phyloP scores from a whole-genome alignment of 768 basidiomycete species.

The Pisolithus tinctorius region DNA sequence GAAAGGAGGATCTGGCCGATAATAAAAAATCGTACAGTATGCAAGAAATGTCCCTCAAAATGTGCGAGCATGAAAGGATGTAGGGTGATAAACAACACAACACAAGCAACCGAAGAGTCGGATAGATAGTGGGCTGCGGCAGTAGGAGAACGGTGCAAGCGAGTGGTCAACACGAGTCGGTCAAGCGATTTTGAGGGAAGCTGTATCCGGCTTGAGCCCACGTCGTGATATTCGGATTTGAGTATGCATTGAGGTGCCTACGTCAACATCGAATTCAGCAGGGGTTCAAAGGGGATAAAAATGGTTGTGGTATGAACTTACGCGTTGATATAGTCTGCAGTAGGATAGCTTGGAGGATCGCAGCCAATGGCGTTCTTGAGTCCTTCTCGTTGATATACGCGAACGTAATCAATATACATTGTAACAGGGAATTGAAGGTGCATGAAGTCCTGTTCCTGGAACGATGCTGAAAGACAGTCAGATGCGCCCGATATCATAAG shows the following conservation, averaged over 20 bases:
- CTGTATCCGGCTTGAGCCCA: constrained; percentile 73
- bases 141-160: constrained; percentile 19
- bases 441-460: constrained; percentile 67
- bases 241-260: constrained; percentile 50
- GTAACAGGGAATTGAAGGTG: constrained; percentile 70
- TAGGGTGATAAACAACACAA: neutral
- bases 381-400: constrained; percentile 77
- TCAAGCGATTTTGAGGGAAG: constrained; percentile 61
- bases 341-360: constrained; percentile 72
- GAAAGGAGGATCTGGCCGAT: neutral
- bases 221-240: constrained; percentile 77
- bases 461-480: constrained; percentile 37
- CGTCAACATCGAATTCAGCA: neutral
- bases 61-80: constrained; percentile 10
- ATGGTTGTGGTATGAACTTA: constrained; percentile 22
- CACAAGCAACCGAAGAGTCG: neutral
- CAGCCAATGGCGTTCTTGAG: constrained; percentile 68
- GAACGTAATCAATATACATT: constrained; percentile 87
- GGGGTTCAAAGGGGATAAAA: neutral
- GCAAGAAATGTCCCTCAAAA: constrained; percentile 1
- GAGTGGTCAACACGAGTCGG: constrained; percentile 18
- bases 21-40: neutral
- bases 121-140: neutral
- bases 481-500: constrained; percentile 1
- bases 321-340: constrained; percentile 70